Evolutionary conservation across 1,284 basidiomycete species (phyloP).

Genomic region (Ceratobasidium sp.): DNA sequence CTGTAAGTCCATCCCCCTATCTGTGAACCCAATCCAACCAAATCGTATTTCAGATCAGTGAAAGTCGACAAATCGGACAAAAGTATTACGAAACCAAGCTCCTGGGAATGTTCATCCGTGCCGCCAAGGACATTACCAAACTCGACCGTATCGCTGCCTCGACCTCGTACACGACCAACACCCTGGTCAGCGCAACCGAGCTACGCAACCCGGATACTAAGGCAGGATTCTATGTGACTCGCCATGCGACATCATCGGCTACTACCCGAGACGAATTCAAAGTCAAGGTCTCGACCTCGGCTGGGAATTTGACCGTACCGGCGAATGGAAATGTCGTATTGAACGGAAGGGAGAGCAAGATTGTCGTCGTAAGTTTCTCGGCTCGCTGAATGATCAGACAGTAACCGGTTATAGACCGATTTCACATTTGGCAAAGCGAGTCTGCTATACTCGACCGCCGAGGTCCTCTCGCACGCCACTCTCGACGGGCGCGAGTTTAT

Average conservation of each 20-base stretch:
- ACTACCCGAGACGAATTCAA: slow-evolving; percentile 41
- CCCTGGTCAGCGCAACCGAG: slow-evolving; percentile 38
- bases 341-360: slow-evolving; percentile 34
- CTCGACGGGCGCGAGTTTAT: slow-evolving; percentile 26
- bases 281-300: slow-evolving; percentile 41
- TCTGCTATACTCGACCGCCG: slow-evolving; percentile 36
- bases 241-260: slow-evolving; percentile 45
- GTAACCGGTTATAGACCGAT: slow-evolving; percentile 9
- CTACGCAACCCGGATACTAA: slow-evolving; percentile 42
- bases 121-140: slow-evolving; percentile 28
- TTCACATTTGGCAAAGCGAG: slow-evolving; percentile 22
- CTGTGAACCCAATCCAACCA: neutral
- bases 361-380: slow-evolving; percentile 23
- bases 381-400: neutral
- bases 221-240: slow-evolving; percentile 47
- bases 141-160: slow-evolving; percentile 25
- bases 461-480: slow-evolving; percentile 33
- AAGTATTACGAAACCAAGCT: slow-evolving; percentile 40
- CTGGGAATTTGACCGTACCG: slow-evolving; percentile 41
- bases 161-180: slow-evolving; percentile 30
- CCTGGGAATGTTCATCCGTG: slow-evolving; percentile 35
- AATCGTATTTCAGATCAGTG: slow-evolving; percentile 15
- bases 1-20: neutral
- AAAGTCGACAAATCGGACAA: slow-evolving; percentile 33
- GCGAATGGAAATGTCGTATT: slow-evolving; percentile 4